A percentile compares a stretch with the other conserved stretches of the same genome.
phyloP scores from a whole-genome alignment of 768 basidiomycete species.

The Boletus sp. region DNA sequence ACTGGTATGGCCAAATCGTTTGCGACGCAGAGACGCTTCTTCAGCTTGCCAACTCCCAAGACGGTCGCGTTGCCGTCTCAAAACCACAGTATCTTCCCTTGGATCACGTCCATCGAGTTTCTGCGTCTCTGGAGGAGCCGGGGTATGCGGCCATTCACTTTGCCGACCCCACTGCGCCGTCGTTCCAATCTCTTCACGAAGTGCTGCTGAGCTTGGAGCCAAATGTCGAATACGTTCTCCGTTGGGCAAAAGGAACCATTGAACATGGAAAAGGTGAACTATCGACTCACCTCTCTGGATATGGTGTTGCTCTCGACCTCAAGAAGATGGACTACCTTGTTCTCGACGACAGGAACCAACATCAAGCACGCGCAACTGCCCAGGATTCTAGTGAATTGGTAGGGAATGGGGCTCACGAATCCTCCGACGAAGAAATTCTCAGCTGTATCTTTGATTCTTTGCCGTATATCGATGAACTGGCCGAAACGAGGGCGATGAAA shows the following conservation, averaged over 20 bases:
- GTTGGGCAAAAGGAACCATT: slow-evolving; percentile 34
- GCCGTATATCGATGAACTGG: slow-evolving; percentile 27
- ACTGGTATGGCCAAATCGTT: slow-evolving; percentile 75
- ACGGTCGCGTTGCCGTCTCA: slow-evolving; percentile 30
- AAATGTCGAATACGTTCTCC: slow-evolving; percentile 70
- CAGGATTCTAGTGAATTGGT: not conserved
- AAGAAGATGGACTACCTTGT: slow-evolving; percentile 98
- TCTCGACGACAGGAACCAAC: slow-evolving; percentile 73
- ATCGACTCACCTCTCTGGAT: slow-evolving; percentile 69
- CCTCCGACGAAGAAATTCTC: slow-evolving; percentile 21
- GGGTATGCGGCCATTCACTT: slow-evolving; percentile 76
- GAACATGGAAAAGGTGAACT: slow-evolving; percentile 38
- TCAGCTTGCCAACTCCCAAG: slow-evolving; percentile 50
- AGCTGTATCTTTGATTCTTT: slow-evolving; percentile 32
- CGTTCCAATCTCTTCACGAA: slow-evolving; percentile 69
- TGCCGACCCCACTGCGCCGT: slow-evolving; percentile 58
- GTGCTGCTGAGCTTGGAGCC: slow-evolving; percentile 54
- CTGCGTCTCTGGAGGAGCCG: slow-evolving; percentile 45
- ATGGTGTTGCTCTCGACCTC: slow-evolving; percentile 87
- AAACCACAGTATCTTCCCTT: slow-evolving; percentile 56
- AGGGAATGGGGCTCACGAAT: slow-evolving; percentile 7
- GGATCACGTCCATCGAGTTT: slow-evolving; percentile 70
- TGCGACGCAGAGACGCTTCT: slow-evolving; percentile 65
- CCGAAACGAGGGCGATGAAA: slow-evolving; percentile 35
- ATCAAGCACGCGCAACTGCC: not conserved